Conservation (phyloP, 805 yeast species). For the Monosporozyma servazzii region DNA sequence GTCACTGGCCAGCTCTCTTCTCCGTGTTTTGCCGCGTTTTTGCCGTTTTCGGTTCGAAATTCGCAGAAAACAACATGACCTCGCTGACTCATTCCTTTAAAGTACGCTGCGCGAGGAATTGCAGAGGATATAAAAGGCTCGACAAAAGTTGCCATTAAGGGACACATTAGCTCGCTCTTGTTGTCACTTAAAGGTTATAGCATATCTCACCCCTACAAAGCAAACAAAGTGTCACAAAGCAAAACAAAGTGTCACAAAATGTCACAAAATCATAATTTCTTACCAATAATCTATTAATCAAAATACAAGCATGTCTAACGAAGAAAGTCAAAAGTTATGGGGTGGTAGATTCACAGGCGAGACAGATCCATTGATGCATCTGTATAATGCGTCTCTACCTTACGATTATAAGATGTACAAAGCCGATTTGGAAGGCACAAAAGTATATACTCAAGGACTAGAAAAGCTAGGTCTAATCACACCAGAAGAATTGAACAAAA, state of each 20-base stretch:
- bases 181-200: slow-evolving; percentile 1
- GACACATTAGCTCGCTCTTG: slow-evolving; percentile 1
- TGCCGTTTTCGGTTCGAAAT: too few relatives aligned
- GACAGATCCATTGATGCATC: slow-evolving; percentile 94
- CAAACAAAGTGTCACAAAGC: slow-evolving; percentile 1
- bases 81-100: slow-evolving; percentile 11
- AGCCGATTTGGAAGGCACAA: slow-evolving; percentile 90
- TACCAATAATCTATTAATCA: too few relatives aligned
- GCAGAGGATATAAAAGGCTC: not conserved
- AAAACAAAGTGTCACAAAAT: not conserved
- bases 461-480: slow-evolving; percentile 69
- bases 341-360: slow-evolving; percentile 98
- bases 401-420: slow-evolving; percentile 91
- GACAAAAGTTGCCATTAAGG: slow-evolving; percentile 1
- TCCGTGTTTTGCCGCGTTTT: too few relatives aligned
- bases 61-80: not conserved
- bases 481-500: slow-evolving; percentile 61
- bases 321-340: slow-evolving; percentile 67
- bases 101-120: not conserved
- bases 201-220: not conserved
- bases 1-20: not conserved
- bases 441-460: slow-evolving; percentile 84
- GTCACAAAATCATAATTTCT: too few relatives aligned
- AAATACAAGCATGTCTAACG: slow-evolving; percentile 14
- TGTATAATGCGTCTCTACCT: slow-evolving; percentile 93